Evolutionary conservation across 2,329 filamentous ascomycete genomes (phyloP).

Genomic region (Fusarium oligoseptatum): DNA sequence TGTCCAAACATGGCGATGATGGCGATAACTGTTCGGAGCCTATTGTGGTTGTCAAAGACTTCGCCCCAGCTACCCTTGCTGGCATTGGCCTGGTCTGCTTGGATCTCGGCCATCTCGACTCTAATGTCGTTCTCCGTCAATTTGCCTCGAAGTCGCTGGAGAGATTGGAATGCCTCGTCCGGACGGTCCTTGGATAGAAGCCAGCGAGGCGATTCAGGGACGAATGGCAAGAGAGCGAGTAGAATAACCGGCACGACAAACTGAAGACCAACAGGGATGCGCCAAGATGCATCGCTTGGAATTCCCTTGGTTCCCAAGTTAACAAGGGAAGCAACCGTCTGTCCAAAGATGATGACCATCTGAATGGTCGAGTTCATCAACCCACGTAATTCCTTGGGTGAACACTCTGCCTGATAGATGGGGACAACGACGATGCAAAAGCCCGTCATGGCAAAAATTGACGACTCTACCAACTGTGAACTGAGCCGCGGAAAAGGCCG

Average conservation of each 20-base stretch:
- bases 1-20: slow-evolving; percentile 50
- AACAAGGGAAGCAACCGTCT: slow-evolving; percentile 45
- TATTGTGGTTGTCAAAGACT: slow-evolving; percentile 6
- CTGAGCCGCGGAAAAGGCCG: slow-evolving; percentile 45
- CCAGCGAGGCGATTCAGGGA: slow-evolving; percentile 62
- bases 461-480: slow-evolving; percentile 50
- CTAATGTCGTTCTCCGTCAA: slow-evolving; percentile 40
- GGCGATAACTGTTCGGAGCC: slow-evolving; percentile 37
- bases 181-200: slow-evolving; percentile 53
- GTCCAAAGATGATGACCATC: slow-evolving; percentile 45
- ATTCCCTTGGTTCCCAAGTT: slow-evolving; percentile 45
- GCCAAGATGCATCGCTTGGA: slow-evolving; percentile 50
- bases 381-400: slow-evolving; percentile 45
- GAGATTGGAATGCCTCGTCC: slow-evolving; percentile 51
- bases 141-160: slow-evolving; percentile 16
- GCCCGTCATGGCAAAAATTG: slow-evolving; percentile 49
- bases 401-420: slow-evolving; percentile 47
- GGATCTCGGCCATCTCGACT: slow-evolving; percentile 41
- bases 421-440: slow-evolving; percentile 50
- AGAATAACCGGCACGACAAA: slow-evolving; percentile 56
- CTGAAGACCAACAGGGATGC: slow-evolving; percentile 59
- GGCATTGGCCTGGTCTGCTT: slow-evolving; percentile 17
- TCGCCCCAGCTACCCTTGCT: slow-evolving; percentile 13
- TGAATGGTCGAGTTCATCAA: slow-evolving; percentile 48
- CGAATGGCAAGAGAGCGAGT: slow-evolving; percentile 50